Conservation (phyloP, 169 alveolate species). For the Plasmodium coatneyi region DNA sequence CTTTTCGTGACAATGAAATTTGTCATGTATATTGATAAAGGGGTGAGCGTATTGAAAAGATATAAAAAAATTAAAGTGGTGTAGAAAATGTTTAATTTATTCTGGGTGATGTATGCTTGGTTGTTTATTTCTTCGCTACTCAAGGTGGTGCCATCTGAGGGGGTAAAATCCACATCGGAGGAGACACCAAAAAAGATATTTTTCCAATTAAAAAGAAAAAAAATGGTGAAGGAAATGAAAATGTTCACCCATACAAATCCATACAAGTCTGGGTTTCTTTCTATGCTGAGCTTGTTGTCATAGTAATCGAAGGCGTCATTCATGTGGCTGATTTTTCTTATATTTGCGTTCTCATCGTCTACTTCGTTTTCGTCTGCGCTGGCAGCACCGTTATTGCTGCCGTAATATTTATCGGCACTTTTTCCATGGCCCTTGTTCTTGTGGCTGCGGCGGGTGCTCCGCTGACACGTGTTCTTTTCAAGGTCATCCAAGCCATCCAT, state of each 20-base stretch:
- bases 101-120: background rate
- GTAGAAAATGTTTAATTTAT: conserved; percentile 27
- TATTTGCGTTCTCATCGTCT: conserved; percentile 36
- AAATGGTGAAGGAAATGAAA: conserved; percentile 24
- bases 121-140: conserved; percentile 9
- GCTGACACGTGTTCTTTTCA: background rate
- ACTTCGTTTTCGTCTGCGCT: background rate
- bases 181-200: conserved; percentile 19
- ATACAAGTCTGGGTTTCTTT: conserved; percentile 65
- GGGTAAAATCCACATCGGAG: background rate
- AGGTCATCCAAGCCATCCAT: conserved; percentile 23
- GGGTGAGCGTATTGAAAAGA: conserved; percentile 4
- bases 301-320: conserved; percentile 61
- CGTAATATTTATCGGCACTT: background rate
- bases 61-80: conserved; percentile 14
- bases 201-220: conserved; percentile 53
- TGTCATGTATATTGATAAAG: conserved; percentile 6
- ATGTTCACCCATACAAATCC: conserved; percentile 61
- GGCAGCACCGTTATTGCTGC: background rate
- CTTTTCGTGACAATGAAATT: conserved; percentile 29
- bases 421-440: background rate
- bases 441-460: background rate
- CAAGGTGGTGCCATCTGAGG: background rate
- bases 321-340: conserved; percentile 14
- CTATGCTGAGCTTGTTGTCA: conserved; percentile 53